Percentiles rank a stretch among this genome's conserved stretches.
phyloP scores from a whole-genome alignment of 2,329 filamentous ascomycete genomes.

The Malbranchea zuffiana region DNA sequence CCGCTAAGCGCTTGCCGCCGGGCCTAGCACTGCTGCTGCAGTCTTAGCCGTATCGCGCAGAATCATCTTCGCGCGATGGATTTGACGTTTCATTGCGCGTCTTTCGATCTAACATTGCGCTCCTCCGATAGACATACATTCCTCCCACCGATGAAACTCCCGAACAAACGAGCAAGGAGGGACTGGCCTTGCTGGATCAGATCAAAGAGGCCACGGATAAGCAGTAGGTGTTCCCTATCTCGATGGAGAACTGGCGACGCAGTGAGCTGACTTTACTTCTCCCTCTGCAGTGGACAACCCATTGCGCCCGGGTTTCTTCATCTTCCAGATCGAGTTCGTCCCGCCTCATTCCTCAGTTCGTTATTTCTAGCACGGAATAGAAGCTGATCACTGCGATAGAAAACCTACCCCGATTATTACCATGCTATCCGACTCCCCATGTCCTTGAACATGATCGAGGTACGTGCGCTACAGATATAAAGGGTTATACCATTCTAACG shows the following conservation, averaged over 20 bases:
- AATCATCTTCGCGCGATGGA: too few relatives aligned
- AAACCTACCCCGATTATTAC: constrained; percentile 62
- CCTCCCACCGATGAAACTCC: constrained; percentile 16
- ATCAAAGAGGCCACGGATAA: constrained; percentile 17
- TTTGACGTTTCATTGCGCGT: neutral
- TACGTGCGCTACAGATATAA: constrained; percentile 21
- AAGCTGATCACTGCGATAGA: constrained; percentile 26
- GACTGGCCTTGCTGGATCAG: constrained; percentile 13
- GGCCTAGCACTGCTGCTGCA: too few relatives aligned
- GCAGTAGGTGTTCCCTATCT: constrained; percentile 10
- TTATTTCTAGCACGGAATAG: constrained; percentile 12
- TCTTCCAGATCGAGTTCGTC: constrained; percentile 48
- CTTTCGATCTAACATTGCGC: neutral
- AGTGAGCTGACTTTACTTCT: constrained; percentile 4
- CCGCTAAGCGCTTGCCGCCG: too few relatives aligned
- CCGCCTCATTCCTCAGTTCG: constrained; percentile 1
- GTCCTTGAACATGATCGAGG: constrained; percentile 64
- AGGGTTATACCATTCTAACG: too few relatives aligned
- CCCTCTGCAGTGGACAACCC: constrained; percentile 49
- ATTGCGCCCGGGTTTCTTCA: constrained; percentile 67
- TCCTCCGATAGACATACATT: constrained; percentile 12
- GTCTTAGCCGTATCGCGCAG: too few relatives aligned
- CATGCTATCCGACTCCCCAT: constrained; percentile 65
- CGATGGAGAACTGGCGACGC: neutral
- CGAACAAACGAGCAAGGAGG: constrained; percentile 13